Evolutionary conservation across 305 asterid species (phyloP).

Genomic region (Plantago coronopus): DNA sequence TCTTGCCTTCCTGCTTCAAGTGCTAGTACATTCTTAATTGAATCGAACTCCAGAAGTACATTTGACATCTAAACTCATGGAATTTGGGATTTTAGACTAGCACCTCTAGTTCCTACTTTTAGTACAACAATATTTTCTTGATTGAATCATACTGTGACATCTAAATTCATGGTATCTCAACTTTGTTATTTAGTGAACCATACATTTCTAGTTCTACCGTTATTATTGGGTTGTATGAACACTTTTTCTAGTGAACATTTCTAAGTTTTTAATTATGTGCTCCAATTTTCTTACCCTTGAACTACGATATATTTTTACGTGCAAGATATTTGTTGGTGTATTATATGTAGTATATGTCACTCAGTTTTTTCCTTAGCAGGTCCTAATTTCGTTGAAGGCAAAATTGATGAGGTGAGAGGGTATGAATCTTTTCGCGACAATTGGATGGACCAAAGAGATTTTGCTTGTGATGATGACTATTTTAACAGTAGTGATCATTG

Average conservation of each 20-base stretch:
- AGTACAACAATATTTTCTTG: too few species aligned
- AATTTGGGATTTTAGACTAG: too few species aligned
- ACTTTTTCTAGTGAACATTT: not conserved
- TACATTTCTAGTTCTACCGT: not conserved
- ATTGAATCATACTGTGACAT: too few species aligned
- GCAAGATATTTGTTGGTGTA: too few species aligned
- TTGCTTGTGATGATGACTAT: slow-evolving; percentile 34
- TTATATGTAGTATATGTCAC: slow-evolving; percentile 6
- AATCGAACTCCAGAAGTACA: too few species aligned
- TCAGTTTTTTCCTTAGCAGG: slow-evolving; percentile 28
- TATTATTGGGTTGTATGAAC: not conserved
- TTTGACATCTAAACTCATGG: too few species aligned
- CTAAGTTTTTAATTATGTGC: not conserved
- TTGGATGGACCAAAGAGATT: slow-evolving; percentile 34
- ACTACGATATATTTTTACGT: too few species aligned
- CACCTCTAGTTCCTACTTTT: too few species aligned
- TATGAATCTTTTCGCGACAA: slow-evolving; percentile 31
- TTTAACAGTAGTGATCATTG: slow-evolving; percentile 9
- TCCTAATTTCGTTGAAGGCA: slow-evolving; percentile 37
- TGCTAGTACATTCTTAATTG: too few species aligned
- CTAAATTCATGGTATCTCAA: not conserved
- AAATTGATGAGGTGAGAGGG: slow-evolving; percentile 37
- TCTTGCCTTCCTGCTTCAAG: too few species aligned
- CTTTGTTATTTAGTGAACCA: not conserved
- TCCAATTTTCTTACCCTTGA: too few species aligned